A percentile compares a stretch with the other conserved stretches of the same genome.
Evolutionary conservation across 176 grass and related monocot genomes (phyloP).

Genomic region (Ampelocalamus luodianensis): DNA sequence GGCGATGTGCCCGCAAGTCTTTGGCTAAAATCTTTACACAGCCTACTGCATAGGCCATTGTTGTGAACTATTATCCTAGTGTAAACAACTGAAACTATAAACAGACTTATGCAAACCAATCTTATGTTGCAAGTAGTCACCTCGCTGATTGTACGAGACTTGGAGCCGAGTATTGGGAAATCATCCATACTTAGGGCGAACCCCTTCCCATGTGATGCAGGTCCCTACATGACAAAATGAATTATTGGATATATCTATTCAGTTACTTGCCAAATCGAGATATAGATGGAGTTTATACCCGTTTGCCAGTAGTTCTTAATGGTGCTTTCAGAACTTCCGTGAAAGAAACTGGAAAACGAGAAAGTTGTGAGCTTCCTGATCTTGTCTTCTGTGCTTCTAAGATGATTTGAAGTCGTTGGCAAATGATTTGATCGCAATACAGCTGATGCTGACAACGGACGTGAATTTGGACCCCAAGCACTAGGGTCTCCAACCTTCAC

Average conservation of each 20-base stretch:
- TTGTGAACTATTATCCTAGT: neutral
- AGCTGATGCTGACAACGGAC: slow-evolving; percentile 71
- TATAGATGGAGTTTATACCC: slow-evolving; percentile 4
- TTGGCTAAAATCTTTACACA: too few species aligned
- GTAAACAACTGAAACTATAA: slow-evolving; percentile 19
- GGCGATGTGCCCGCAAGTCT: too few species aligned
- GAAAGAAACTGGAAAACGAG: slow-evolving; percentile 59
- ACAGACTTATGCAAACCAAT: slow-evolving; percentile 27
- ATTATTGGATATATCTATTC: neutral
- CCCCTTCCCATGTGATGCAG: slow-evolving; percentile 27
- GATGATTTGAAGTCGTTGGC: slow-evolving; percentile 32
- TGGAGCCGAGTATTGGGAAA: slow-evolving; percentile 79
- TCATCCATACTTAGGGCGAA: slow-evolving; percentile 68
- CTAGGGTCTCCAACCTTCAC: too few species aligned
- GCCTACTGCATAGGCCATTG: too few species aligned
- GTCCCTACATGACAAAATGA: neutral
- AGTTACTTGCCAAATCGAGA: neutral
- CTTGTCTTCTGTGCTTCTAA: slow-evolving; percentile 59
- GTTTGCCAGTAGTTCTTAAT: slow-evolving; percentile 31
- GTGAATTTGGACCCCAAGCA: slow-evolving; percentile 79
- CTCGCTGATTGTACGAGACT: slow-evolving; percentile 33
- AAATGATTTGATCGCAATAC: slow-evolving; percentile 48
- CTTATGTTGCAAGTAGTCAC: slow-evolving; percentile 28
- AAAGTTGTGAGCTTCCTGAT: slow-evolving; percentile 55
- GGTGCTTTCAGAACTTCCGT: slow-evolving; percentile 35